Base-by-base conservation (phyloP, 129 eudicot genomes). In the Erigeron canadensis region DNA sequence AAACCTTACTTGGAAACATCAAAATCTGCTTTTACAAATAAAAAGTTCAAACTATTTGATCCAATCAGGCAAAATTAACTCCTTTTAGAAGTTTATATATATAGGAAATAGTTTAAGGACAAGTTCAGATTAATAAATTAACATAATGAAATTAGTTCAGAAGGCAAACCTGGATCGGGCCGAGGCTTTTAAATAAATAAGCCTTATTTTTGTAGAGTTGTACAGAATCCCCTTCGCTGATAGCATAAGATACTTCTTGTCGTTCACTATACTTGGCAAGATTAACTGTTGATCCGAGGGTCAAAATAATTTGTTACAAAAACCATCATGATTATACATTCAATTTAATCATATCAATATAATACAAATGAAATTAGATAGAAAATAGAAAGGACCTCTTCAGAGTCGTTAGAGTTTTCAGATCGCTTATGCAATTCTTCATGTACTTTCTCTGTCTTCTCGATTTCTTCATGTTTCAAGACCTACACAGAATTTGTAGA, bases 211-310 rank as follows among this genome's bases (percentile, higher is more conserved):
- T 50, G 37, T 28, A 37, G 44, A 7, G 61, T 5, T 2, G 28
- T 5, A 2, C 45, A 68, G 17, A 34, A 68, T 44, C n/a, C 34
- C 18, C 61, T 68, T 68, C 10, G 73, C 73, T 10, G 46, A 23
- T 21, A 68, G 16, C 37, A 28, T 50, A 57, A 8, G 12, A 57
- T 18, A 4, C 47, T 10, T 7, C 43, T 50, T 10, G 23, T 7
- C 15, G 22, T 59, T 59, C 64, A 59, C 40, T 3, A 22, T n/a
- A 9, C 40, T 59, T 59, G 4, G 40, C 5, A 23, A 55, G 23
- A n/a, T 55, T 4, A 55, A 3, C 56, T 50, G 56, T 15, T 50
- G 17, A 50, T 50, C 17, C 10, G 3, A 7, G 8, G 50, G 10
- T 45, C 8, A 12, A 45, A 12, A 8, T 10, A 45, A 45, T 2